Percentiles rank a stretch among this genome's conserved stretches.
Conservation (phyloP, 768 basidiomycete genomes). For the Pleurotus tuoliensis region DNA sequence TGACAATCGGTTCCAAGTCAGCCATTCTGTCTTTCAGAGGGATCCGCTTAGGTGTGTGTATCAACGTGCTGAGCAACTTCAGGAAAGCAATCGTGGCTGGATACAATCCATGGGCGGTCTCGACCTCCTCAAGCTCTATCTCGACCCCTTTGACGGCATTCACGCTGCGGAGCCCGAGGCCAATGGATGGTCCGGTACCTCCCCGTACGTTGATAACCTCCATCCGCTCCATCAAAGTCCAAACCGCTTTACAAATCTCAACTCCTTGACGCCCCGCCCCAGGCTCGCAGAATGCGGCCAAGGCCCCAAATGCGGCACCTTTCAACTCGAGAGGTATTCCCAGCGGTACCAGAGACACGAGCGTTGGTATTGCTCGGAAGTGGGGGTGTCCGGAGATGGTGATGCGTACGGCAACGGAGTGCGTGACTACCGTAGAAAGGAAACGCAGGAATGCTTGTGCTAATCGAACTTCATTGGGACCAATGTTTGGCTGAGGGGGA, state of each 20-base stretch:
- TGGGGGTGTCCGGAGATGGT: slow-evolving; percentile 73
- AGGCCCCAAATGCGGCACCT: slow-evolving; percentile 75
- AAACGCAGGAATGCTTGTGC: slow-evolving; percentile 81
- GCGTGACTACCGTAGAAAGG: slow-evolving; percentile 66
- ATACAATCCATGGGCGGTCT: slow-evolving; percentile 73
- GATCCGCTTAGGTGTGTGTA: slow-evolving; percentile 78
- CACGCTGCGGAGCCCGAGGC: slow-evolving; percentile 29
- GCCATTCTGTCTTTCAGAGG: slow-evolving; percentile 55
- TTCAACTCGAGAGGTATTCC: slow-evolving; percentile 89
- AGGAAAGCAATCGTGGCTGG: slow-evolving; percentile 90
- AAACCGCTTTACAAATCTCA: slow-evolving; percentile 79
- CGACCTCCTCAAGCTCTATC: slow-evolving; percentile 84
- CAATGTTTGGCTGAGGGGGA: slow-evolving; percentile 46
- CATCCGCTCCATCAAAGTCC: slow-evolving; percentile 79
- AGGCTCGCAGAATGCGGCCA: slow-evolving; percentile 80
- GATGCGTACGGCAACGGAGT: slow-evolving; percentile 75
- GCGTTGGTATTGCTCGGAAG: slow-evolving; percentile 77
- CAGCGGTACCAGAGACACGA: slow-evolving; percentile 74
- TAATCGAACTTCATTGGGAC: slow-evolving; percentile 71
- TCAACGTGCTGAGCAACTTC: slow-evolving; percentile 72
- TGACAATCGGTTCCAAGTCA: slow-evolving; percentile 60
- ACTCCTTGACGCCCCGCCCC: slow-evolving; percentile 70
- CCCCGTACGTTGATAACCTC: slow-evolving; percentile 79
- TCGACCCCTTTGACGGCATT: slow-evolving; percentile 75
- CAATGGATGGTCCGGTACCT: slow-evolving; percentile 31